Base-by-base conservation (phyloP, 176 grass and related monocot species). In the Avena atlantica region DNA sequence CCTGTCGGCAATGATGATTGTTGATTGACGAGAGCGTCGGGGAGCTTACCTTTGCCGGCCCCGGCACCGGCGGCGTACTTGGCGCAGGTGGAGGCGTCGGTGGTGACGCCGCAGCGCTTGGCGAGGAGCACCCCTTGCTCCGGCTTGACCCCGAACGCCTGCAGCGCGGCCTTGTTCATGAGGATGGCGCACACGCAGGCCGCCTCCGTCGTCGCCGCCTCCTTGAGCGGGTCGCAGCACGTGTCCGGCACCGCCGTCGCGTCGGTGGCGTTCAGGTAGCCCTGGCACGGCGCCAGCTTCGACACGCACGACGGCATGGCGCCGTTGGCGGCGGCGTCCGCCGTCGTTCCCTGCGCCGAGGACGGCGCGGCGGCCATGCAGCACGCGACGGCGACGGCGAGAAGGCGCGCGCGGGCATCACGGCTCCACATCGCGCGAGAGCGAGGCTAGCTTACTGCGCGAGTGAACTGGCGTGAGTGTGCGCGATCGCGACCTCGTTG, bases 171-270 rank as follows among this genome's bases (percentile, higher is more conserved):
- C 92, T 58, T 97, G 88, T 94, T 67, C 76, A 59, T 88, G 64
- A 97, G 81, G 56, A 94, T 67, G 78, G 70, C 21, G 92, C 94
- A 97, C 10, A 97, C 17, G 76, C 92, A 97, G 12, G 70, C 85
- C 64, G 92, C 88, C 85, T 96, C 79, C 81, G 88, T 93, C 5
- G 81, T 34, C 59, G 92, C 94, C 23, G 92, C 94, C 5, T 92
- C 89, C 82, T 44, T 78, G 60, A 97, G 82, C 64, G 92, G 94
- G 0, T 19, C 85, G 86, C 94, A 97, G 89, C 94, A 97, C 7
- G 63, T 15, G 25, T 31, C 63, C 9, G 83, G 64, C 68, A 68
- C 70, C 56, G 92, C 76, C 70, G 94, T 88, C 68, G 87, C 24
- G 0, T 76, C 2, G 14, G 94, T 87, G 23, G 85, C 51, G 92